Percentiles rank a stretch among this genome's conserved stretches.
Evolutionary conservation across 306 rosid genomes (phyloP).

Genomic region (Leucaena leucocephala): DNA sequence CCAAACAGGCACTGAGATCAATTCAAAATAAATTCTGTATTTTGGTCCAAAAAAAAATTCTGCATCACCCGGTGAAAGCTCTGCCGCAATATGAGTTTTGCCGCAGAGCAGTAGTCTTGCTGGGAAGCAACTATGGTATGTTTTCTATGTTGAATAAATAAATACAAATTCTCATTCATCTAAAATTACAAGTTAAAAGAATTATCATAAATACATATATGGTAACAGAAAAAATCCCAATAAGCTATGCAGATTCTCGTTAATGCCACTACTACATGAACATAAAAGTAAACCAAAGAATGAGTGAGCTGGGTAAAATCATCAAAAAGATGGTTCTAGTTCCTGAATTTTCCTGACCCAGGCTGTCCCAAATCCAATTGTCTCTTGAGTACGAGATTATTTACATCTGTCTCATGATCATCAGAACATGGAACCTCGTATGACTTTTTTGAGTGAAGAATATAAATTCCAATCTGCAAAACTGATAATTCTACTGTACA

Average conservation of each 20-base stretch:
- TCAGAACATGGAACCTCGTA: neutral
- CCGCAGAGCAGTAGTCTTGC: neutral
- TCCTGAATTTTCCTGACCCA: slow-evolving; percentile 21
- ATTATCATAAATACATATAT: neutral
- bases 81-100: neutral
- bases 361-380: neutral
- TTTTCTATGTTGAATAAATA: neutral
- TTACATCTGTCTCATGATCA: slow-evolving; percentile 6
- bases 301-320: neutral
- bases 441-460: neutral
- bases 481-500: neutral
- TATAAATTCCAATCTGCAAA: neutral
- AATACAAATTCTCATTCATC: slow-evolving; percentile 10
- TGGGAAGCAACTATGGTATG: slow-evolving; percentile 17
- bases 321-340: neutral
- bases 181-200: slow-evolving; percentile 11
- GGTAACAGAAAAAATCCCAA: neutral
- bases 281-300: slow-evolving; percentile 13
- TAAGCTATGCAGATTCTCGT: neutral
- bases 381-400: neutral
- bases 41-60: too few species aligned
- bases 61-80: neutral
- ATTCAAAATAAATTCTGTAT: too few species aligned
- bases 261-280: slow-evolving; percentile 17
- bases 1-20: too few species aligned